A percentile compares a stretch with the other conserved stretches of the same genome.
Conservation (phyloP, 2,329 filamentous ascomycete species). For the Aspergillus phoenicis region DNA sequence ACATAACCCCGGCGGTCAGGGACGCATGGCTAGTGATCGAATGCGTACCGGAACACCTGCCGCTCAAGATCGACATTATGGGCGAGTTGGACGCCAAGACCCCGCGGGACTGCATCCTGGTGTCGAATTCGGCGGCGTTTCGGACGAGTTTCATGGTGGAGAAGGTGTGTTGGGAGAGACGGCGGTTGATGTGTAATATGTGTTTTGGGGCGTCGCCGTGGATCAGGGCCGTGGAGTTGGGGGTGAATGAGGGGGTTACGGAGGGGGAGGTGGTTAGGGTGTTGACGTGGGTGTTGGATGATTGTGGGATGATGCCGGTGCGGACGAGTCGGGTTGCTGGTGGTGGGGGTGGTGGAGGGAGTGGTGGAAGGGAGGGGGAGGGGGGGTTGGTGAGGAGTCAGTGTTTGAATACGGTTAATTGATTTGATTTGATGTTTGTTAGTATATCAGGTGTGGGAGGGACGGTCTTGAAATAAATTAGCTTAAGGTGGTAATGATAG, state of each 20-base stretch:
- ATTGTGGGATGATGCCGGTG: constrained; percentile 4
- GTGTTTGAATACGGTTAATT: constrained; percentile 1
- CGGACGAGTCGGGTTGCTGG: not conserved
- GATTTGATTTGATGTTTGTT: not conserved
- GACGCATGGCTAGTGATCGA: constrained; percentile 58
- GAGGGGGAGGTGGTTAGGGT: constrained; percentile 15
- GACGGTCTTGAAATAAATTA: too few relatives aligned
- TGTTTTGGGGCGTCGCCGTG: constrained; percentile 56
- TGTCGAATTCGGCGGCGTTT: constrained; percentile 57
- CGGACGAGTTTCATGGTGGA: constrained; percentile 54
- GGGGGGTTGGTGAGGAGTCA: not conserved
- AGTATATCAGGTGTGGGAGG: too few relatives aligned
- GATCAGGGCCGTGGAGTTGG: constrained; percentile 53
- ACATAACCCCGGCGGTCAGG: constrained; percentile 44
- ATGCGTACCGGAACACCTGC: constrained; percentile 54
- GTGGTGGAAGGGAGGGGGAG: not conserved
- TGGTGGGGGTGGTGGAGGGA: too few relatives aligned
- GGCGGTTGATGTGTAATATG: constrained; percentile 50
- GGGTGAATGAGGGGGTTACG: constrained; percentile 53
- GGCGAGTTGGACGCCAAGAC: constrained; percentile 49
- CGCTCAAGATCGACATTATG: constrained; percentile 53
- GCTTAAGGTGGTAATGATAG: too few relatives aligned
- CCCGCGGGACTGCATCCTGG: constrained; percentile 52
- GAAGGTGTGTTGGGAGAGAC: constrained; percentile 27
- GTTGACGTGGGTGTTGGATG: constrained; percentile 1